phyloP scores from a whole-genome alignment of 2,329 filamentous ascomycete species.

The Xylariaceae sp. region DNA sequence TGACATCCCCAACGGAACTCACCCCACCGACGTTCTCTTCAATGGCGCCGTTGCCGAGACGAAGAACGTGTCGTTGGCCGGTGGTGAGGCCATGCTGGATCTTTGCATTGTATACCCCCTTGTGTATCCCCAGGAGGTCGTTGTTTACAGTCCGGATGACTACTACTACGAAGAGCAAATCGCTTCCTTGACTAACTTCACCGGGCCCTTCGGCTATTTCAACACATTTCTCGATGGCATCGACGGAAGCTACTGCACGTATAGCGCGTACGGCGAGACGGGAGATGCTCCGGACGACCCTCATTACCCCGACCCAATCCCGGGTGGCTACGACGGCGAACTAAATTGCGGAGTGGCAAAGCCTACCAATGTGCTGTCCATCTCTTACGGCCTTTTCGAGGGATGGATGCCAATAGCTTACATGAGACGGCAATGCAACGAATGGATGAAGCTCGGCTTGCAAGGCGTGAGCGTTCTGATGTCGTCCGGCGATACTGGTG shows the following conservation, averaged over 20 bases:
- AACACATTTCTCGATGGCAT: constrained; percentile 20
- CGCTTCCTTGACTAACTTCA: no score
- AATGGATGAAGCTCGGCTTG: constrained; percentile 19
- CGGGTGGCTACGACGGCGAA: constrained; percentile 8
- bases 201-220: no score
- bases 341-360: constrained; percentile 13
- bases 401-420: constrained; percentile 13
- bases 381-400: constrained; percentile 20
- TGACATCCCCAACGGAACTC: constrained; percentile 5
- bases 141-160: constrained; percentile 7
- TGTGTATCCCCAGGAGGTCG: constrained; percentile 6
- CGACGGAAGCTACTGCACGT: constrained; percentile 30
- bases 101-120: constrained; percentile 8
- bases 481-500: constrained; percentile 16
- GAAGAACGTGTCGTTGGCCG: background rate
- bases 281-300: constrained; percentile 27
- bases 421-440: constrained; percentile 21
- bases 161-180: constrained; percentile 6
- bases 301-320: constrained; percentile 18
- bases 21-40: background rate
- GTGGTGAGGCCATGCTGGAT: constrained; percentile 1
- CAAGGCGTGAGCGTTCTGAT: constrained; percentile 21
- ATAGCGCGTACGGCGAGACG: constrained; percentile 27
- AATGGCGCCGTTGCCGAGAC: constrained; percentile 2
- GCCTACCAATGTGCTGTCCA: constrained; percentile 19